These are phyloP conservation scores for Prunus kanzakura DNA, from an alignment of 306 rosid species.

Conservation along the genomic window DNA sequence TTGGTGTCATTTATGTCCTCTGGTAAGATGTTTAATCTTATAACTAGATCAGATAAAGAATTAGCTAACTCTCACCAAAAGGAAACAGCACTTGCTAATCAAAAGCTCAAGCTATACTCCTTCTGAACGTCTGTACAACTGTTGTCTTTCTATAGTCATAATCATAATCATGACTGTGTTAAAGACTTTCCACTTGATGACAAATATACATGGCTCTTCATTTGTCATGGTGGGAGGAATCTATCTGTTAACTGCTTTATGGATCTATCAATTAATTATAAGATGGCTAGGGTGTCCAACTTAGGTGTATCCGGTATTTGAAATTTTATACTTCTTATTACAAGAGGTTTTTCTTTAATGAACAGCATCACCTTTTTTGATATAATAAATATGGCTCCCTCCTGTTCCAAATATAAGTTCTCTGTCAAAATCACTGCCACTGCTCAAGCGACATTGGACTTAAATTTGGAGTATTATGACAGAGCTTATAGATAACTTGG, in stretches of 20 bases:
- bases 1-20: not conserved
- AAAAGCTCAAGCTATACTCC: not conserved
- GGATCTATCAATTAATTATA: not conserved
- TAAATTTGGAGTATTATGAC: not conserved
- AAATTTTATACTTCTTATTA: not conserved
- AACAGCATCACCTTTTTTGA: not conserved
- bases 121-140: not conserved
- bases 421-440: not conserved
- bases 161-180: not conserved
- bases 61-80: not conserved
- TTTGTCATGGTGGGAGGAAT: too few relatives aligned
- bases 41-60: not conserved
- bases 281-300: not conserved
- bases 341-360: not conserved
- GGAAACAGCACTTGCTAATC: not conserved
- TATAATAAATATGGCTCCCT: not conserved
- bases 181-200: not conserved
- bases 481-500: not conserved
- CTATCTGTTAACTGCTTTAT: too few relatives aligned
- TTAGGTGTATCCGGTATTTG: not conserved
- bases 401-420: not conserved
- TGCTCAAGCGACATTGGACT: not conserved
- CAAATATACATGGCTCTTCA: not conserved
- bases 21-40: not conserved
- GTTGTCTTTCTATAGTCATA: not conserved